These are phyloP conservation scores for Pulveroboletus ravenelii DNA, from an alignment of 768 basidiomycete genomes.

Conservation along the genomic window DNA sequence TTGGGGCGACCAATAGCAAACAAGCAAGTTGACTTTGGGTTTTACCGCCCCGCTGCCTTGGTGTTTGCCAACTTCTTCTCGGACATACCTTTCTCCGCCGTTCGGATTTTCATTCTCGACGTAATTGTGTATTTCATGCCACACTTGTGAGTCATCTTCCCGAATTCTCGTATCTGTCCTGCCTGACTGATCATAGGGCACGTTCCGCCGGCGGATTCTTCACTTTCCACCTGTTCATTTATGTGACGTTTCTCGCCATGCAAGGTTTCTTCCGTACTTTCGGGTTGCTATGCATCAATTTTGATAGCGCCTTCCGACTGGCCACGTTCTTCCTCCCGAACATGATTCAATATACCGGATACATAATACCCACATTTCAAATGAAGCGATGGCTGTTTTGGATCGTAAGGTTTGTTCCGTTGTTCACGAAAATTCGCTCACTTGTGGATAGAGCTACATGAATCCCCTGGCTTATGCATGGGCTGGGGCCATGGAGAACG, in stretches of 20 bases:
- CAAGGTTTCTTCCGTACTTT: constrained; percentile 82
- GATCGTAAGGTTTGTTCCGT: constrained; percentile 48
- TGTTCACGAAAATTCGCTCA: constrained; percentile 4
- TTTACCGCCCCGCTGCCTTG: constrained; percentile 64
- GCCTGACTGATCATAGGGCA: constrained; percentile 16
- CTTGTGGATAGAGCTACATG: constrained; percentile 53
- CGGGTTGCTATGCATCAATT: constrained; percentile 52
- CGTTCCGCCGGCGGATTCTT: constrained; percentile 42
- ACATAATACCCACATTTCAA: constrained; percentile 58
- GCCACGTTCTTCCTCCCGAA: constrained; percentile 71
- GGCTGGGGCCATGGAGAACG: constrained; percentile 79
- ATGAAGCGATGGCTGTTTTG: constrained; percentile 86
- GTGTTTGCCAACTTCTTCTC: constrained; percentile 63
- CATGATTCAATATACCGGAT: constrained; percentile 68
- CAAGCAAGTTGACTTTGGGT: constrained; percentile 61
- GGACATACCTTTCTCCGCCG: constrained; percentile 65
- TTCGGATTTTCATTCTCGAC: constrained; percentile 55
- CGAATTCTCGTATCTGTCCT: constrained; percentile 9
- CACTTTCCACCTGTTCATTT: constrained; percentile 63
- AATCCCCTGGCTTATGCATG: constrained; percentile 77
- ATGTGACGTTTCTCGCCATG: constrained; percentile 64
- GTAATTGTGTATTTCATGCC: constrained; percentile 69
- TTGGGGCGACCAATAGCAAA: constrained; percentile 70
- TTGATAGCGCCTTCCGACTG: constrained; percentile 49
- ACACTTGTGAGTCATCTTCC: constrained; percentile 37